Evolutionary conservation across 257 asterid species (phyloP), one percentile per base, ranked within the genome.

Genomic region (Fraxinus pennsylvanica): DNA sequence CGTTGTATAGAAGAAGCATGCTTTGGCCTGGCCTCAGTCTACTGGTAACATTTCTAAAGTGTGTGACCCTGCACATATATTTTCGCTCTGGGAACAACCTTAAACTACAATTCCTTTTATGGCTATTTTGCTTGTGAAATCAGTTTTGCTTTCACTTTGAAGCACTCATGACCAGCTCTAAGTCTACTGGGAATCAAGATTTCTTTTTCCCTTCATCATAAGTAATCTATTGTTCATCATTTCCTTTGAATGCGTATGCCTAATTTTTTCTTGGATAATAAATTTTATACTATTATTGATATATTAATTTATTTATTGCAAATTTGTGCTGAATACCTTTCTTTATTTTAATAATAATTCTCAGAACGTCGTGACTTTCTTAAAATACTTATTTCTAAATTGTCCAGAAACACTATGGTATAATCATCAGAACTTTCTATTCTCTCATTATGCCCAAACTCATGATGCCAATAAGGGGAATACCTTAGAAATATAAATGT

Each of bases 11-110:
- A 84, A 87, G 97, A 88, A 95, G 98, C 91, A 78, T 89, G 89
- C 92, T 92, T 74, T 93, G 92, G 93, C 96, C 98, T 75, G 99
- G 98, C 65, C 90, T 83, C 79, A 90, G 96, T 82, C 89, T 96
- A 79, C 91, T 96, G 97, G 99, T 96, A 91, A 57, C 74, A 33
- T 76, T 82, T 75, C 68, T 67, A 38, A 10, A n/a, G 43, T 61
- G 17, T 45, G 38, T 78, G 41, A 47, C 38, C 68, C 71, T 65
- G 47, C 47, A 35, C 65, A 19, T 73, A 43, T 8, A 29, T 10
- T 41, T 61, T 80, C 13, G 10, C 33, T 54, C 27, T n/a, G 9
- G 29, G 65, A 72, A 66, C 50, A 68, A 45, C 75, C 12, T 8
- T 19, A 17, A 69, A 66, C 68, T 82, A 67, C 15, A 67, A 74